phyloP scores from a whole-genome alignment of 352 stramenopile species.

The Globisporangium ultimum region DNA sequence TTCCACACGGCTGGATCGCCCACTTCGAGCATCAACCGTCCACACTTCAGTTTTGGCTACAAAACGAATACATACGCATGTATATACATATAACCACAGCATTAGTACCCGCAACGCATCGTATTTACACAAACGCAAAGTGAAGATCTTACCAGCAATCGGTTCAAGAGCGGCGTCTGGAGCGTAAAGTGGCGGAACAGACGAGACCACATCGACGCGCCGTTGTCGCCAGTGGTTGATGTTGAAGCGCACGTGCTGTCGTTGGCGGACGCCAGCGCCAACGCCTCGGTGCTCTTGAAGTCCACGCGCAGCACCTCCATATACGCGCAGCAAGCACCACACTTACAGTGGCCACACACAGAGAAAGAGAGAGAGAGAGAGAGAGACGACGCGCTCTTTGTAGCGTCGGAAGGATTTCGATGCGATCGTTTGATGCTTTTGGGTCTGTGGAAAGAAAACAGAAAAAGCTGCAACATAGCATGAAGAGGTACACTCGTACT shows the following conservation, averaged over 20 bases:
- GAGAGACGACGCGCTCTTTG: no score
- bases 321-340: background rate
- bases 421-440: no score
- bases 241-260: background rate
- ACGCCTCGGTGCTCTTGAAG: constrained; percentile 12
- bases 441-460: no score
- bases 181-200: constrained; percentile 47
- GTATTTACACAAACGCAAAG: background rate
- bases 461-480: no score
- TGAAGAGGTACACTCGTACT: no score
- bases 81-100: background rate
- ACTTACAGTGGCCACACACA: background rate
- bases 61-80: background rate
- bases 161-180: constrained; percentile 23
- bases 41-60: constrained; percentile 62
- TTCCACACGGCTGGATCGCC: constrained; percentile 51
- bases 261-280: background rate
- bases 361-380: no score
- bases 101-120: background rate
- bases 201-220: constrained; percentile 40
- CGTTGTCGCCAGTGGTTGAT: background rate
- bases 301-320: constrained; percentile 19
- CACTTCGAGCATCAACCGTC: constrained; percentile 54
- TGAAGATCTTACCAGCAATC: constrained; percentile 34
- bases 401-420: no score